phyloP scores from a whole-genome alignment of 306 rosid genomes.

The Pterocarpus santalinus region DNA sequence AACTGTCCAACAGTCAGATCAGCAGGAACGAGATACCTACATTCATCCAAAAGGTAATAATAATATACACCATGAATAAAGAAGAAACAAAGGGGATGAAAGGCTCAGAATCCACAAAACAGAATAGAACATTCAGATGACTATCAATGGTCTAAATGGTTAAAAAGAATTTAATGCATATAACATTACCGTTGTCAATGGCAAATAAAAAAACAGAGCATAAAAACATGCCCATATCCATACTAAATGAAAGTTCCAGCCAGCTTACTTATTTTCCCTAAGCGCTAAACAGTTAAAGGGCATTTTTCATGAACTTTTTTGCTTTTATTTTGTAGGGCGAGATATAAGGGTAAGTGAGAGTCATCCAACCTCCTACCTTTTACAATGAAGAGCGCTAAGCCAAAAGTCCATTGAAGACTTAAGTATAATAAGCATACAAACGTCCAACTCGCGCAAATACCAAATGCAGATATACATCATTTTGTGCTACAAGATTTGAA shows the following conservation, averaged over 20 bases:
- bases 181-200: no score
- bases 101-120: neutral
- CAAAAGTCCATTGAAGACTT: neutral
- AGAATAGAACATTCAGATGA: neutral
- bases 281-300: no score
- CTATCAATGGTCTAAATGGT: no score
- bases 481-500: no score
- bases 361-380: neutral
- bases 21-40: conserved; percentile 91
- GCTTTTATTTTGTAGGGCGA: neutral
- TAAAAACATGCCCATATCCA: no score
- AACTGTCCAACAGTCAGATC: conserved; percentile 89
- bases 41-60: conserved; percentile 33
- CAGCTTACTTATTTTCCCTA: neutral
- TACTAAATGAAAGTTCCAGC: neutral
- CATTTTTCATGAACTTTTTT: no score
- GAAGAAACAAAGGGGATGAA: conserved; percentile 16
- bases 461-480: conserved; percentile 3
- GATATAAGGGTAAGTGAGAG: neutral
- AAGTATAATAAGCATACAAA: neutral
- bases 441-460: neutral
- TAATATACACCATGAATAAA: conserved; percentile 9
- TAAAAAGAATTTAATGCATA: no score
- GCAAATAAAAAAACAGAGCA: no score
- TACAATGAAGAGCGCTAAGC: conserved; percentile 22